Percentiles rank a stretch among this genome's conserved stretches.
These are phyloP conservation scores for Metarhizium humberi DNA, from an alignment of 2,329 filamentous ascomycete genomes.

Conservation along the genomic window DNA sequence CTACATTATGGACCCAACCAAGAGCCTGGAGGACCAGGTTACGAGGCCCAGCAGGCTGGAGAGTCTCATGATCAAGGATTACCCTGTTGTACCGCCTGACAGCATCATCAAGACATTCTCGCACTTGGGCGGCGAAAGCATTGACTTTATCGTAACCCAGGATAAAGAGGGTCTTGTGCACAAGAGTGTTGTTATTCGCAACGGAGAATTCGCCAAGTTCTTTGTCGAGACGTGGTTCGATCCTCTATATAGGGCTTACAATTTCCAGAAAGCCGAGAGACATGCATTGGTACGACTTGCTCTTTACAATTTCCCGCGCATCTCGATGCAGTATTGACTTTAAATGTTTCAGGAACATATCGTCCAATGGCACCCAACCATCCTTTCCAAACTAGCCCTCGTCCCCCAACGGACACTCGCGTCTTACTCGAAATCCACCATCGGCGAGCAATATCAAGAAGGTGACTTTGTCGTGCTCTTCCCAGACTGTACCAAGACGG, in stretches of 20 bases:
- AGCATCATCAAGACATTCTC: constrained; percentile 93
- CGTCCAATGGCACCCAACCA: constrained; percentile 93
- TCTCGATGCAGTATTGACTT: neutral
- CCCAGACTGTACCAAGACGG: constrained; percentile 54
- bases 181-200: constrained; percentile 69
- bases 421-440: constrained; percentile 53
- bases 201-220: constrained; percentile 85
- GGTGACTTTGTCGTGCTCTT: constrained; percentile 82
- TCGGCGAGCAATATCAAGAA: constrained; percentile 62
- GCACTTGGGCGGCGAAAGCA: constrained; percentile 66
- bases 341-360: constrained; percentile 59
- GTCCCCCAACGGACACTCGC: constrained; percentile 82
- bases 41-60: constrained; percentile 61
- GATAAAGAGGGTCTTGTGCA: constrained; percentile 71
- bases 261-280: constrained; percentile 88
- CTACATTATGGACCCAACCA: constrained; percentile 75
- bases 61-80: constrained; percentile 72
- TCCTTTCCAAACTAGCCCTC: constrained; percentile 80
- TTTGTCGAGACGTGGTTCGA: constrained; percentile 96
- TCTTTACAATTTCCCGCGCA: no score
- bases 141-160: constrained; percentile 77
- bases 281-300: constrained; percentile 69
- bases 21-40: constrained; percentile 62
- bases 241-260: constrained; percentile 85
- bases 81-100: constrained; percentile 84